Base-by-base conservation (phyloP, 108 stramenopile species). In the Cyclotella sp. region DNA sequence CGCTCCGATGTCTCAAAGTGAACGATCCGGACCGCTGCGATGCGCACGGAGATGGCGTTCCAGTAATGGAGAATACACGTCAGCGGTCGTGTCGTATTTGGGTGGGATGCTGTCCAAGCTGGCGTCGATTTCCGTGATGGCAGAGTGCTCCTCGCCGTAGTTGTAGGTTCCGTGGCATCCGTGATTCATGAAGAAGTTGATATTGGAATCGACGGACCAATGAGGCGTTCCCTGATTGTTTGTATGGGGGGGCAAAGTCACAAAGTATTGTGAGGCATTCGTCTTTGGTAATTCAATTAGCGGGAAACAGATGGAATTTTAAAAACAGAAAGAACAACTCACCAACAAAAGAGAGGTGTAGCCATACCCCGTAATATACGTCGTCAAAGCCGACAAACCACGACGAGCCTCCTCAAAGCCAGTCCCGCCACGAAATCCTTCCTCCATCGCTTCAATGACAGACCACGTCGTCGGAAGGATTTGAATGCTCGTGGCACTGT, bases 141-240 rank as follows among this genome's bases (percentile, higher is more conserved):
- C 0, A 27, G 11, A 21, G n/a, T 59, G 9, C 18, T 46, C 43
- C 0, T 41, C 27, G 9, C 72, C 69, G 13, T 29, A 64, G 19
- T 82, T 82, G 59, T 64, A 77, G 26, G 81, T 77, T 30, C 72
- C 63, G 15, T 72, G 52, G 58, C 81, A 82, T 14, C 81, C 76
- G 63, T 82, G 81, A 47, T 82, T 82, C n/a, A 49, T 54, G 49
- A 82, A 82, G 15, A 67, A 43, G 4, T 9, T 19, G 0, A 73
- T 51, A 21, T 71, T 47, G n/a, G 81, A 77, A 51, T 82, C 81
- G 9, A 82, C 49, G 27, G 58, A 26, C 40, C 39, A 59, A 18
- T 73, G 64, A 12, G 59, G 7, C 21, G 47, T 30, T 21, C 81
- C 81, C 68, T 76, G 51, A 18, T 61, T 22, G n/a, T 40, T 18